Evolutionary conservation across 495 filamentous ascomycete genomes (phyloP), one percentile per base, ranked within the genome.

Genomic region (Polyplosphaeria fusca): DNA sequence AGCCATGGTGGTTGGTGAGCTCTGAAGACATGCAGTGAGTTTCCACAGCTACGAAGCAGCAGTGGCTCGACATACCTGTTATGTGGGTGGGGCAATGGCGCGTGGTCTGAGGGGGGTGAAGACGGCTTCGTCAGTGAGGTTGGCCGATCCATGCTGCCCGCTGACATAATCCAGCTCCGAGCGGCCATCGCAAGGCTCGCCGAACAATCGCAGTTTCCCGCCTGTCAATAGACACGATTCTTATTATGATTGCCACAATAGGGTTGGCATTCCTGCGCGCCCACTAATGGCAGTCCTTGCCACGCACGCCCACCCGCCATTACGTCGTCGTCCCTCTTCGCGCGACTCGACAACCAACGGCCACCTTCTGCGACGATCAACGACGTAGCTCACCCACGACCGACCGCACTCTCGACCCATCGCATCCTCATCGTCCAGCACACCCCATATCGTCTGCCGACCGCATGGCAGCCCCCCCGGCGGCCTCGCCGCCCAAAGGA

Each of bases 1-100:
- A 11, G 11, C 79, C 81, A 82, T 84, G 55, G 57, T 60, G 55
- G 16, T 20, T 43, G 51, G 52, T 18, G 47, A 61, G 62, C 57
- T 48, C 52, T 60, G 25, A n/a, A n/a, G n/a, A n/a, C 4, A n/a
- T 1, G 12, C 14, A 2, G 47, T 64, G 38, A 64, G 52, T 9
- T 14, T 1, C 14, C 12, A 16, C 1, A 45, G 26, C 2, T 18
- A 13, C 16, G 9, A 1, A 3, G 38, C 2, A 24, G 1, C 13
- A 14, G 13, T 16, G 14, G 26, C 11, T 35, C 16, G 51, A 58
- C 51, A 5, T 49, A 61, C 62, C 25, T 49, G 43, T 20, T 18
- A n/a, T 55, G 52, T 38, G 18, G n/a, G 24, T 5, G 30, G 42
- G 46, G 38, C 55, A 60, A 56, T 64, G 55, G 51, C 55, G 59